Evolutionary conservation across 306 rosid species (phyloP).

Genomic region (Alnus rubra): DNA sequence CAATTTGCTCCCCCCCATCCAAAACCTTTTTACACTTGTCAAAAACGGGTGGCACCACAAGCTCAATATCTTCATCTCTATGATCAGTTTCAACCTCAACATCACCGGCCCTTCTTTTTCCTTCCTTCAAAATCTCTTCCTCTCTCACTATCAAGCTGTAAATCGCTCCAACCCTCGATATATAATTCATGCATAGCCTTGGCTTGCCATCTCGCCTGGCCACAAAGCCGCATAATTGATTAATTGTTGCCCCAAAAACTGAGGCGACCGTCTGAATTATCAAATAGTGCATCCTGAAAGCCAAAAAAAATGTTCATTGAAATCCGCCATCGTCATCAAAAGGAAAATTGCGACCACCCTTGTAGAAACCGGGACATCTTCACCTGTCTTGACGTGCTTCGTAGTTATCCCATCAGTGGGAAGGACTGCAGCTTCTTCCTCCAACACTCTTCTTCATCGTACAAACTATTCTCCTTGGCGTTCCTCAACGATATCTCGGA

Average conservation of each 20-base stretch:
- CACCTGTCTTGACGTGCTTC: conserved; percentile 67
- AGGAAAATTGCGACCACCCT: conserved; percentile 65
- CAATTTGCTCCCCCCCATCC: conserved; percentile 63
- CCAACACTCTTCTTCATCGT: conserved; percentile 51
- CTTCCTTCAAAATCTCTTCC: conserved; percentile 58
- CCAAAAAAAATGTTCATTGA: conserved; percentile 76
- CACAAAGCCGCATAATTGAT: conserved; percentile 55
- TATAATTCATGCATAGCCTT: conserved; percentile 78
- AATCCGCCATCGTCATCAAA: conserved; percentile 83
- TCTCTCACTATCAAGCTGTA: conserved; percentile 67
- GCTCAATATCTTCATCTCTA: conserved; percentile 63
- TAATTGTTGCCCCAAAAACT: conserved; percentile 62
- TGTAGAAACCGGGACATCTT: conserved; percentile 62
- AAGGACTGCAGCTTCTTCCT: conserved; percentile 61
- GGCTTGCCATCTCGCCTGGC: conserved; percentile 85
- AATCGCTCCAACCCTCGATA: conserved; percentile 71
- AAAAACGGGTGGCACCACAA: conserved; percentile 67
- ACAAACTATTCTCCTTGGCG: conserved; percentile 44
- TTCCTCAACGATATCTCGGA: conserved; percentile 39
- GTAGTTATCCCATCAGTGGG: conserved; percentile 57
- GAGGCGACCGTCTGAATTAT: conserved; percentile 53
- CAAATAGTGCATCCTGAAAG: conserved; percentile 68
- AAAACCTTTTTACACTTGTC: conserved; percentile 60
- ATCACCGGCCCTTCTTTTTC: conserved; percentile 22
- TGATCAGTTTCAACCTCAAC: background rate